Evolutionary conservation across 192 early-diverging fungal genomes (phyloP), one percentile per base, ranked within the genome.

Genomic region (Coemansia sp.): DNA sequence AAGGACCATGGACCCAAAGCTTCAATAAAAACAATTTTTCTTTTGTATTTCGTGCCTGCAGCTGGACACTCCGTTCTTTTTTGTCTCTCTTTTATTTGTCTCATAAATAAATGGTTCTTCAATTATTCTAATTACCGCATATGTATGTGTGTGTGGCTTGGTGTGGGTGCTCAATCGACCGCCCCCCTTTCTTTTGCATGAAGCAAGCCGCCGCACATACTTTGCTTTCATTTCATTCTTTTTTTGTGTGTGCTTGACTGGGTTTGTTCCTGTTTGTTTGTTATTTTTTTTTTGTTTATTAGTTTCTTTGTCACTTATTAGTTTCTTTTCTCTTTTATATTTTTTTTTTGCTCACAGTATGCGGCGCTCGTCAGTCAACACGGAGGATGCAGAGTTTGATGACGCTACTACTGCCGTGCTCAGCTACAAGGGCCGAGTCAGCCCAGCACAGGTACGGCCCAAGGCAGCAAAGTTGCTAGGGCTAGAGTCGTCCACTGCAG

Each of bases 401-500:
- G 54, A 57, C 20, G 51, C 22, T 27, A 31, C 27, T 15, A 6
- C 27, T 16, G 54, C 54, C 54, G 54, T 16, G 27, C 11, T 52
- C 16, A 36, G 34, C 33, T 34, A 18, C 31, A 34, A 34, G 38
- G 33, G 54, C 67, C 38, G 49, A 54, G 47, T 42, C 36, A n/a
- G n/a, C 24, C 18, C 49, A 16, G 11, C 18, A 12, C 24, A 22
- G 12, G 40, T 81, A 11, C 69, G 34, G 66, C 79, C 82, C 40
- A 84, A 84, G 68, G 82, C 82, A 12, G 77, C 77, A 7, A 74
- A 74, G 36, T 29, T 84, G 40, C 71, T 84, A 33, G 82, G 82
- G 1, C 74, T 84, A 18, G 46, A 27, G 15, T 13, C 71, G 3
- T 63, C 63, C 12, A 44, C 64, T 0, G 38, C 22, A 31, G n/a